A percentile compares a stretch with the other conserved stretches of the same genome.
Evolutionary conservation across 352 stramenopile genomes (phyloP).

Genomic region (Pythium coloratum): DNA sequence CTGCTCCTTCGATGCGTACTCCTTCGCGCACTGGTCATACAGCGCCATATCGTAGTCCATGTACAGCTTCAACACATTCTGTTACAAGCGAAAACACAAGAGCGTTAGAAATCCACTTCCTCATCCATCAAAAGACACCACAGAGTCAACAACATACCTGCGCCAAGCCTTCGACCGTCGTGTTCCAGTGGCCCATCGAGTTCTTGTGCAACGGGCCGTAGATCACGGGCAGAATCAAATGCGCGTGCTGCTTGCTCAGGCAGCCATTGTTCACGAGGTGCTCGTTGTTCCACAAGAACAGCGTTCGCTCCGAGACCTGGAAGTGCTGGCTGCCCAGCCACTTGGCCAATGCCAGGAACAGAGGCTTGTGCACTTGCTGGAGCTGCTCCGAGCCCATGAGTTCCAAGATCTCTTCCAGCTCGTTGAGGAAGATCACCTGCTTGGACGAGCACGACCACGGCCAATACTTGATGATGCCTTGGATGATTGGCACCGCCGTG

Average conservation of each 20-base stretch:
- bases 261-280: constrained; percentile 95
- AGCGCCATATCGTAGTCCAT: constrained; percentile 93
- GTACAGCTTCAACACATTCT: constrained; percentile 75
- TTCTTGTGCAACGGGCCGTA: constrained; percentile 89
- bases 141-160: constrained; percentile 32
- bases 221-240: constrained; percentile 95
- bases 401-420: constrained; percentile 99
- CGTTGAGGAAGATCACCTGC: constrained; percentile 95
- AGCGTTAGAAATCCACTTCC: not conserved
- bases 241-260: constrained; percentile 91
- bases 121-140: not conserved
- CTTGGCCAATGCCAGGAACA: constrained; percentile 79
- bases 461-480: constrained; percentile 95
- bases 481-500: constrained; percentile 93
- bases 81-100: constrained; percentile 16
- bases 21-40: constrained; percentile 91
- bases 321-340: constrained; percentile 95
- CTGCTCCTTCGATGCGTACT: constrained; percentile 81
- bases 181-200: constrained; percentile 95
- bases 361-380: constrained; percentile 62
- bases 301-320: constrained; percentile 94
- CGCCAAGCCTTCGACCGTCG: constrained; percentile 92
- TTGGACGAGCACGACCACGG: constrained; percentile 91
- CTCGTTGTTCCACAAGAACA: constrained; percentile 99
- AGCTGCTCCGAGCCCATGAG: constrained; percentile 89